Conservation (phyloP, 2,329 filamentous ascomycete species). For the Rhinocladiella similis region DNA sequence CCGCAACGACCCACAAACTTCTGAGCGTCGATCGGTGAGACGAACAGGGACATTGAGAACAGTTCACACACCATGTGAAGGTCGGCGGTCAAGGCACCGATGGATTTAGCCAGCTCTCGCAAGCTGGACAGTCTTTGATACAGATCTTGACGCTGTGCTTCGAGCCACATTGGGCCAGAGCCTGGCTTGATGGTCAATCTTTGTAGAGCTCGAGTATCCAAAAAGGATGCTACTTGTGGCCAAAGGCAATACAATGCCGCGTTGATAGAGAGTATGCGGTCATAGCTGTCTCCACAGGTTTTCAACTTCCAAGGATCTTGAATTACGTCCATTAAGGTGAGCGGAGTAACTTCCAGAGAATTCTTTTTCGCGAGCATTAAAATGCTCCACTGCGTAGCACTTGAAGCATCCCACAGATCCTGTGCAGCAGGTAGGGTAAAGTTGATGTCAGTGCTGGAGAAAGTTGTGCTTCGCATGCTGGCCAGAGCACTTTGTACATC, state of each 20-base stretch:
- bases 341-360: too few species aligned
- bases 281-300: not conserved
- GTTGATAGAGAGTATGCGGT: not conserved
- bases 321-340: too few species aligned
- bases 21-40: constrained; percentile 45
- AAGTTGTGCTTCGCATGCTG: not conserved
- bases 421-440: not conserved
- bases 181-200: too few species aligned
- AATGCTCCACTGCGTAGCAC: not conserved
- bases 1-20: constrained; percentile 46
- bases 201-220: not conserved
- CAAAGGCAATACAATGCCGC: not conserved
- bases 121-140: constrained; percentile 55
- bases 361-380: too few species aligned
- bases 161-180: not conserved
- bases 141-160: not conserved
- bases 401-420: not conserved
- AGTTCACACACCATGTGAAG: constrained; percentile 30
- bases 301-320: not conserved
- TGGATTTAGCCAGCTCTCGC: constrained; percentile 36
- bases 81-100: constrained; percentile 29
- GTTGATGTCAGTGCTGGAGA: not conserved
- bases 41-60: constrained; percentile 39
- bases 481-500: not conserved
- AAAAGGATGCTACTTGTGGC: not conserved